Evolutionary conservation across 2,329 filamentous ascomycete genomes (phyloP).

Genomic region (Fusarium proliferatum): DNA sequence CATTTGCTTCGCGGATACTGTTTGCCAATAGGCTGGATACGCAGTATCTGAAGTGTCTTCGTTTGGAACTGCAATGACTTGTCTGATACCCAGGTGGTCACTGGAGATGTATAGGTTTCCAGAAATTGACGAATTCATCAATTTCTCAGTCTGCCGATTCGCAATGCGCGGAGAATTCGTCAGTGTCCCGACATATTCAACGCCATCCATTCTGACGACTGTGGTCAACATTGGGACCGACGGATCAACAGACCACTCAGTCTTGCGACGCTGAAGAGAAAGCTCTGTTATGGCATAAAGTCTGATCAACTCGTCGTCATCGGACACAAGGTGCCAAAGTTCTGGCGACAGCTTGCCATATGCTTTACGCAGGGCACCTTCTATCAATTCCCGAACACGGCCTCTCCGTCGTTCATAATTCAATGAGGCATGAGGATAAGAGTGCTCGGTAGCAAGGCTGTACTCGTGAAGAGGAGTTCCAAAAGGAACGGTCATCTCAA

Average conservation of each 20-base stretch:
- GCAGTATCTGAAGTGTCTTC: fast-evolving
- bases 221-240: background rate
- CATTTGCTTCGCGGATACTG: background rate
- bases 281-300: conserved; percentile 5
- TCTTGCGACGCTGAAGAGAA: background rate
- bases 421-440: background rate
- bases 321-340: conserved; percentile 6
- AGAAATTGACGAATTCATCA: fast-evolving
- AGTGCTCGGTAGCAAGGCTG: background rate
- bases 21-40: conserved; percentile 11
- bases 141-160: background rate
- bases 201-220: conserved; percentile 13
- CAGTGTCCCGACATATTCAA: conserved; percentile 3
- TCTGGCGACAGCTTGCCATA: conserved; percentile 8
- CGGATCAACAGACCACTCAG: background rate
- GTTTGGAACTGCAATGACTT: background rate
- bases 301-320: background rate
- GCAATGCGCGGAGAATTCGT: background rate
- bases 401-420: background rate
- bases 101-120: background rate
- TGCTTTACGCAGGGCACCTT: background rate
- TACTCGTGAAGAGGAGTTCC: background rate
- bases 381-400: background rate
- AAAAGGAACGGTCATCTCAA: background rate
- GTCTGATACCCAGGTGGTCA: conserved; percentile 26